These are phyloP conservation scores for Scytalidium lignicola DNA, from an alignment of 2,329 filamentous ascomycete genomes.

Conservation along the genomic window DNA sequence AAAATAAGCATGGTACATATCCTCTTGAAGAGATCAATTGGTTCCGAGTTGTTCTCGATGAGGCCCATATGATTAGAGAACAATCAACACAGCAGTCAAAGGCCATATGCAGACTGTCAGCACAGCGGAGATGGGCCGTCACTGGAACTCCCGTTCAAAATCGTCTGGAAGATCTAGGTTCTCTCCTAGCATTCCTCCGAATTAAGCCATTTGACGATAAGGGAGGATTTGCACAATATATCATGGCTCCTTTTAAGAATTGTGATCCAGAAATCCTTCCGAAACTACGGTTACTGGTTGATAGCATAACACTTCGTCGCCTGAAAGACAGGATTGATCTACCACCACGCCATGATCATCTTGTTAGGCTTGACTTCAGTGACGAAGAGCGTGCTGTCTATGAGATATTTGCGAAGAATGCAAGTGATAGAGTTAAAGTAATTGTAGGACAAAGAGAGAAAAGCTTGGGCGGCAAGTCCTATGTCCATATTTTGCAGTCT, in stretches of 20 bases:
- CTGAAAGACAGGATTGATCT: slow-evolving; percentile 88
- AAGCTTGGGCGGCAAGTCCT: slow-evolving; percentile 76
- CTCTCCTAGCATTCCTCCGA: slow-evolving; percentile 79
- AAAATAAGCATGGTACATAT: slow-evolving; percentile 52
- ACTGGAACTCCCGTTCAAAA: slow-evolving; percentile 97
- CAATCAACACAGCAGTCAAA: slow-evolving; percentile 77
- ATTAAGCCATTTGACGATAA: slow-evolving; percentile 81
- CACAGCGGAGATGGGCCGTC: slow-evolving; percentile 88
- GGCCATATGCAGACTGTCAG: slow-evolving; percentile 73
- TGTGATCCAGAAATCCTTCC: slow-evolving; percentile 80
- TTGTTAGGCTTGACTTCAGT: slow-evolving; percentile 71
- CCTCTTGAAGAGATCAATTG: slow-evolving; percentile 77
- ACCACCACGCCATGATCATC: slow-evolving; percentile 65
- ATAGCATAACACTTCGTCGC: slow-evolving; percentile 88
- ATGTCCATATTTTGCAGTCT: slow-evolving; percentile 87
- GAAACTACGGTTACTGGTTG: slow-evolving; percentile 82
- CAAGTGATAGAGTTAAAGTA: slow-evolving; percentile 72
- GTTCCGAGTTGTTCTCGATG: slow-evolving; percentile 91
- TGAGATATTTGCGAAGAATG: slow-evolving; percentile 77
- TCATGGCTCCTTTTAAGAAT: slow-evolving; percentile 80
- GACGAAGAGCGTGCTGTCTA: slow-evolving; percentile 73
- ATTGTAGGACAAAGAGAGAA: slow-evolving; percentile 61
- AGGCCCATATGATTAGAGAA: slow-evolving; percentile 92
- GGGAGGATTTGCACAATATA: slow-evolving; percentile 69
- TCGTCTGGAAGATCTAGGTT: slow-evolving; percentile 81